Conservation (phyloP, 2,329 filamentous ascomycete genomes). For the Claviceps pusilla region DNA sequence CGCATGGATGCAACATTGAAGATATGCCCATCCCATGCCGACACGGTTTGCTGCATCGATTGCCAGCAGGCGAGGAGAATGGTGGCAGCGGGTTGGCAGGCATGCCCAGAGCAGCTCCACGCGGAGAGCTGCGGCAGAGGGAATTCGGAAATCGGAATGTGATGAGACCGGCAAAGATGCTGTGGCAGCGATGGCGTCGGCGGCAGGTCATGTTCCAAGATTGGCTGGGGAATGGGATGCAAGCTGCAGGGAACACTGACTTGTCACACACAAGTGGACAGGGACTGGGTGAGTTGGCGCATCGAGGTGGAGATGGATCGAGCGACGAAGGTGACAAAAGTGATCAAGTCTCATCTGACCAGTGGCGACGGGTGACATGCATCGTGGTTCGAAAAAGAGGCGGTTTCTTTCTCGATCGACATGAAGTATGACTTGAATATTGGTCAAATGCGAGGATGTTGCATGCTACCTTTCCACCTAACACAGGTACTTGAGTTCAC, state of each 20-base stretch:
- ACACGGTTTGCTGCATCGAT: background rate
- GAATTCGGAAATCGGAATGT: background rate
- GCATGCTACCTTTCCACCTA: background rate
- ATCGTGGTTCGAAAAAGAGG: background rate
- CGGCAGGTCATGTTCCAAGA: slow-evolving; percentile 36
- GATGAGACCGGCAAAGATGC: slow-evolving; percentile 2
- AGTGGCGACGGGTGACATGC: background rate
- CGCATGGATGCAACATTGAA: background rate
- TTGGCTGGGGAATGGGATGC: slow-evolving; percentile 29
- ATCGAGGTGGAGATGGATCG: slow-evolving; percentile 9
- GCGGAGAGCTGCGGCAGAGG: background rate
- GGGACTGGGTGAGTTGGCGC: slow-evolving; percentile 10
- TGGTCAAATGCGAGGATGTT: background rate
- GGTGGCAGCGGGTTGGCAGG: background rate
- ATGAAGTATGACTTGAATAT: slow-evolving; percentile 6
- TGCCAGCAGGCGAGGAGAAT: background rate
- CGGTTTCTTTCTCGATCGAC: background rate
- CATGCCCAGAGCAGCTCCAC: background rate
- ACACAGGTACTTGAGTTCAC: background rate
- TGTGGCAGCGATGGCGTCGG: slow-evolving; percentile 16
- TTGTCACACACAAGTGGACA: slow-evolving; percentile 12
- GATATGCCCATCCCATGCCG: background rate
- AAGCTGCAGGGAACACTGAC: slow-evolving; percentile 11
- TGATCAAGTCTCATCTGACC: too few relatives aligned
- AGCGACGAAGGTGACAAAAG: background rate